Base-by-base conservation (phyloP, 768 basidiomycete genomes). In the Lactifluus subvellereus region DNA sequence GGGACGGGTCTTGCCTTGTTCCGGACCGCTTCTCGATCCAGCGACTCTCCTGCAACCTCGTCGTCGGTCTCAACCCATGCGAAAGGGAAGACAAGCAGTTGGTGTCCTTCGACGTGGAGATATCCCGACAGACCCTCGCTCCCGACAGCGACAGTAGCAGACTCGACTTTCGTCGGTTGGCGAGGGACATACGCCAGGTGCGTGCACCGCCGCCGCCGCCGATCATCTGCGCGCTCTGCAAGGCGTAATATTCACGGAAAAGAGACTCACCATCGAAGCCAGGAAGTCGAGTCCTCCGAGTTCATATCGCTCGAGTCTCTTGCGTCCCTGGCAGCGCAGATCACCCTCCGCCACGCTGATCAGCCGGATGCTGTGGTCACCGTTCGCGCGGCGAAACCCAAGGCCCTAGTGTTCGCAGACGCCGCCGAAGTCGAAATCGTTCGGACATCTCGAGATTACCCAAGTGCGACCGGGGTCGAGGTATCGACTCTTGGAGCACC, bases 231-330 rank as follows among this genome's bases (percentile, higher is more conserved):
- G 11, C 30, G 14, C 7, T 18, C 18, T 35, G 30, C 16, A 32
- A 47, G 18, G 45, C 4, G 32, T 14, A 3, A 27, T 27, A 27
- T 5, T 33, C 49, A 16, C n/a, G n/a, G 32, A 6, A 7, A 45
- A n/a, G 27, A 6, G 43, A 27, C n/a, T 42, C n/a, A 57, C 52
- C 9, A 53, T 32, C 40, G 18, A n/a, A 47, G 52, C 38, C 58
- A 35, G 67, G 32, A 49, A 43, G 27, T 48, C 4, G 69, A 73
- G 18, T 59, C 69, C 0, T 81, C 87, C 0, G 73, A 77, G 0
- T 89, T 78, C 69, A 72, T 81, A 27, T 92, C 89, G 0, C 74
- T 92, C 47, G 90, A 93, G 27, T 91, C 89, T 0, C 74, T 92
- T 45, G 90, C 93, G 71, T 82, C 88, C 1, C 74, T 92, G n/a